These are phyloP conservation scores for Xylariaceae sp. DNA, from an alignment of 2,329 filamentous ascomycete species.

Conservation along the genomic window DNA sequence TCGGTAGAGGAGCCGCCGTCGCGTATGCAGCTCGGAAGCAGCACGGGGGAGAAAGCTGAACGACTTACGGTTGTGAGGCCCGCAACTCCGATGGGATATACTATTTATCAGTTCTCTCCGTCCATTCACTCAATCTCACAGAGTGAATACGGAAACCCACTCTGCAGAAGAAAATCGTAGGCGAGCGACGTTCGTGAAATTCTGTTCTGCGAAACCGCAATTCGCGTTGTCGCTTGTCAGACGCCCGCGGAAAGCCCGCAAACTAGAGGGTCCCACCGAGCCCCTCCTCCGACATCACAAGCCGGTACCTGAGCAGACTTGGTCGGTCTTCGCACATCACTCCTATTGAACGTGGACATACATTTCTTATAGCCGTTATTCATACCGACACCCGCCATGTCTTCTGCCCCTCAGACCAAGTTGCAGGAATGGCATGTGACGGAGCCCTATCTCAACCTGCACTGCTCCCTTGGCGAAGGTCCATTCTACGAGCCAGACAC, in stretches of 20 bases:
- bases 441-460: conserved; percentile 58
- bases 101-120: not conserved
- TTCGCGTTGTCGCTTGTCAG: not conserved
- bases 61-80: conserved; percentile 20
- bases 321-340: not conserved
- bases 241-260: not conserved
- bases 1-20: conserved; percentile 15
- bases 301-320: no score
- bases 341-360: not conserved
- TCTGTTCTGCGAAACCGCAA: not conserved
- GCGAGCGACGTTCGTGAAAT: not conserved
- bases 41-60: conserved; percentile 11
- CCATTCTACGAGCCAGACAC: conserved; percentile 68
- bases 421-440: conserved; percentile 51
- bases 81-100: conserved; percentile 12
- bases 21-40: conserved; percentile 10
- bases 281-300: not conserved
- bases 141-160: not conserved
- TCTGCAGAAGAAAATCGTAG: not conserved
- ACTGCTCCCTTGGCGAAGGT: conserved; percentile 69
- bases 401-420: conserved; percentile 26
- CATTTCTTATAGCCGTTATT: not conserved
- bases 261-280: not conserved
- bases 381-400: conserved; percentile 16
- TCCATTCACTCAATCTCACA: conserved; percentile 5